Evolutionary conservation across 768 basidiomycete genomes (phyloP).

Genomic region (Xerocomellus intermedius): DNA sequence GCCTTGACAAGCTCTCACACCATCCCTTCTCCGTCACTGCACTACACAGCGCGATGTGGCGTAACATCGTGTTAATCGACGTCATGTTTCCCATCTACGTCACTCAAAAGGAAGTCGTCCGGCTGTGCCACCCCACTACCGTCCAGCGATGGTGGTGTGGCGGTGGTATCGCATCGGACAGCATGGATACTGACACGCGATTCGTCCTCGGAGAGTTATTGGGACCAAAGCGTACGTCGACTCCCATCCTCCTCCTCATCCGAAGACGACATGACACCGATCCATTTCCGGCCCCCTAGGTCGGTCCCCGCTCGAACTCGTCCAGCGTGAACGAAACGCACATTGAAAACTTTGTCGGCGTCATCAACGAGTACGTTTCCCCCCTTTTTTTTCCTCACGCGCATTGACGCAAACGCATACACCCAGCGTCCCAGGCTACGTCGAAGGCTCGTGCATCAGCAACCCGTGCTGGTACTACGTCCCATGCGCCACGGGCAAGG

Average conservation of each 20-base stretch:
- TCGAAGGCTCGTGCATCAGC: not conserved
- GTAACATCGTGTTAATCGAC: slow-evolving; percentile 49
- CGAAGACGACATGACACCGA: not conserved
- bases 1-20: too few relatives aligned
- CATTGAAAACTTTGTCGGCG: slow-evolving; percentile 51
- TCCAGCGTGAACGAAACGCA: slow-evolving; percentile 51
- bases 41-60: slow-evolving; percentile 45
- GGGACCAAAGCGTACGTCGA: slow-evolving; percentile 52
- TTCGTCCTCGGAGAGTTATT: slow-evolving; percentile 44
- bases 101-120: slow-evolving; percentile 54
- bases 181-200: not conserved
- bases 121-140: not conserved
- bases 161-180: too few relatives aligned
- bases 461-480: not conserved
- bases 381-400: too few relatives aligned
- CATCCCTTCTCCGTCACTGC: too few relatives aligned
- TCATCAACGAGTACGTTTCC: slow-evolving; percentile 44
- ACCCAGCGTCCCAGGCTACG: not conserved
- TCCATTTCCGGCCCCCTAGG: slow-evolving; percentile 2
- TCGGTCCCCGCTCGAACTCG: slow-evolving; percentile 45
- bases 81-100: slow-evolving; percentile 44
- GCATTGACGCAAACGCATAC: not conserved
- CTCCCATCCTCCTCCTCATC: not conserved
- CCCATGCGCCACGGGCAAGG: slow-evolving; percentile 51
- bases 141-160: too few relatives aligned